Percentiles rank a stretch among this genome's conserved stretches.
Evolutionary conservation across 345 rosid genomes (phyloP).

Genomic region (Ceriops decandra): DNA sequence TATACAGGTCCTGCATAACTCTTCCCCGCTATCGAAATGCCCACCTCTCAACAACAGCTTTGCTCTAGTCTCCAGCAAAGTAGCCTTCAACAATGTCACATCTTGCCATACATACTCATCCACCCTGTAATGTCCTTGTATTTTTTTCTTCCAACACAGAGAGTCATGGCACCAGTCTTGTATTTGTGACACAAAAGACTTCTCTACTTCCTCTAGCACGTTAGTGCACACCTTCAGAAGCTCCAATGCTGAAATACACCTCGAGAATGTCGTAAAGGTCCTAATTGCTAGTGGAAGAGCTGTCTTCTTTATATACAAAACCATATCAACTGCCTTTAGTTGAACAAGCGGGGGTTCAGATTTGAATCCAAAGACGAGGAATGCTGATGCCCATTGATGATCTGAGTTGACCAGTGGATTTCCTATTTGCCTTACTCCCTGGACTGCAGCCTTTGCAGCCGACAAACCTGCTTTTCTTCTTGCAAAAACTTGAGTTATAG

Average conservation of each 20-base stretch:
- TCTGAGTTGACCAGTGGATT: constrained; percentile 52
- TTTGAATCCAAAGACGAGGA: constrained; percentile 87
- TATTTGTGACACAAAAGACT: constrained; percentile 78
- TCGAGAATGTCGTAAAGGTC: constrained; percentile 74
- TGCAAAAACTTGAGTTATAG: constrained; percentile 58
- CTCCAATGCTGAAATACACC: constrained; percentile 85
- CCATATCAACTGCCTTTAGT: constrained; percentile 68
- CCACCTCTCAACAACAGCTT: constrained; percentile 84
- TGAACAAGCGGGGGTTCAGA: constrained; percentile 77
- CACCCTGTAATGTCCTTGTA: constrained; percentile 48
- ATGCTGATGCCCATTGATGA: constrained; percentile 89
- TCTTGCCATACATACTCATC: constrained; percentile 94
- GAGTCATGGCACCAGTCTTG: constrained; percentile 83
- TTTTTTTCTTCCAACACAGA: constrained; percentile 77
- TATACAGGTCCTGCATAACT: constrained; percentile 77
- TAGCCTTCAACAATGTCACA: constrained; percentile 77
- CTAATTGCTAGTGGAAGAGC: constrained; percentile 77
- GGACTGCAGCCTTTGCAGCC: constrained; percentile 63
- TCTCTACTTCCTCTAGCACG: constrained; percentile 87
- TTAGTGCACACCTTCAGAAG: constrained; percentile 84
- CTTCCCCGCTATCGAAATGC: constrained; percentile 78
- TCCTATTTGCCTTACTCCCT: constrained; percentile 53
- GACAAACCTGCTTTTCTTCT: constrained; percentile 52
- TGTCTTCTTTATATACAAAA: constrained; percentile 69
- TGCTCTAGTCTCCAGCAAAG: constrained; percentile 75